A percentile compares a stretch with the other conserved stretches of the same genome.
phyloP scores from a whole-genome alignment of 129 eudicot genomes.

The Pulicaria dysenterica region DNA sequence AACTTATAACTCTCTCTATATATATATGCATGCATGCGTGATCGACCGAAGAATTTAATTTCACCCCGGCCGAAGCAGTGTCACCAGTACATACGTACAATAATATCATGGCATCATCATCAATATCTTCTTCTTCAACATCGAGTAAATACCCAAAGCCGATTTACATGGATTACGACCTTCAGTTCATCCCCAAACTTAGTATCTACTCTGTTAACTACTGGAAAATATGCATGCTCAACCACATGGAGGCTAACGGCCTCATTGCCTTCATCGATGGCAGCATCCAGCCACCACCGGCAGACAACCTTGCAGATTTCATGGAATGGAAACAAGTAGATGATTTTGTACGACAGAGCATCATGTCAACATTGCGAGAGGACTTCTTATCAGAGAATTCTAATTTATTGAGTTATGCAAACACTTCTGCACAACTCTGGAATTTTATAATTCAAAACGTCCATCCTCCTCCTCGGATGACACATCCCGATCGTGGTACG shows the following conservation, averaged over 20 bases:
- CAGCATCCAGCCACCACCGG: conserved; percentile 6
- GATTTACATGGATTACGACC: conserved; percentile 5
- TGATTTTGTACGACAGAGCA: not conserved
- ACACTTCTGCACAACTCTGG: conserved; percentile 11
- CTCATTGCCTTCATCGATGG: conserved; percentile 14
- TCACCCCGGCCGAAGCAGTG: no score
- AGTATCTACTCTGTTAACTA: not conserved
- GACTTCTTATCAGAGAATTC: not conserved
- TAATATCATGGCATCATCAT: not conserved
- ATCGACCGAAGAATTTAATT: no score
- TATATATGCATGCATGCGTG: no score
- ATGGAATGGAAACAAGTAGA: not conserved
- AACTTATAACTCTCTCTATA: no score
- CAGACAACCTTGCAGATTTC: not conserved
- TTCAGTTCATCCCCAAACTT: conserved; percentile 4
- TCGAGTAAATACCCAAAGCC: not conserved
- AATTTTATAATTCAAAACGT: not conserved
- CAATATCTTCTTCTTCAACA: not conserved
- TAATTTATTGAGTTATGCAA: not conserved
- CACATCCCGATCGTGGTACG: not conserved
- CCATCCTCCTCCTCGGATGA: not conserved
- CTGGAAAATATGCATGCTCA: not conserved
- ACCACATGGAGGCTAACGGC: not conserved
- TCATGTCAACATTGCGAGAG: conserved; percentile 1
- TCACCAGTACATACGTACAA: not conserved